Percentiles rank a stretch among this genome's conserved stretches.
Conservation (phyloP, 192 early-diverging fungal species). For the Neocallimastix lanati region DNA sequence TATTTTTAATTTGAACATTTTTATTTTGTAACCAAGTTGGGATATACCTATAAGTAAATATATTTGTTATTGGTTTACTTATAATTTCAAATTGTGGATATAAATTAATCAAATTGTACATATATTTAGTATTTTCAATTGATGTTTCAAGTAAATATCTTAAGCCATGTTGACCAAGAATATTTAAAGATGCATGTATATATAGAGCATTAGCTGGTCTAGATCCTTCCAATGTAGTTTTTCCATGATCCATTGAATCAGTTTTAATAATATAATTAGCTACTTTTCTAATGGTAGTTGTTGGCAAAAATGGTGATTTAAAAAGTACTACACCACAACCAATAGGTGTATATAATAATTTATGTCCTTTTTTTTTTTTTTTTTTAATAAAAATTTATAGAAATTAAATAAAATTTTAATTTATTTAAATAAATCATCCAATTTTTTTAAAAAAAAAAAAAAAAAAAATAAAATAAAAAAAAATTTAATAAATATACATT, state of each 20-base stretch:
- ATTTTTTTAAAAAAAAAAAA: too few species aligned
- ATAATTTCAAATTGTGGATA: slow-evolving; percentile 23
- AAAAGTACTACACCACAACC: slow-evolving; percentile 28
- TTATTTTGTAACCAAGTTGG: slow-evolving; percentile 14
- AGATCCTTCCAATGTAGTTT: slow-evolving; percentile 32
- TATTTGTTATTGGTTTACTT: slow-evolving; percentile 23
- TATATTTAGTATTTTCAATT: slow-evolving; percentile 21
- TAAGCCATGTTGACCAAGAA: slow-evolving; percentile 26
- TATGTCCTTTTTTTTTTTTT: too few species aligned
- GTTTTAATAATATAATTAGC: slow-evolving; percentile 33
- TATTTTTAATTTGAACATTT: background rate
- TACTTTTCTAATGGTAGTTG: slow-evolving; percentile 37
- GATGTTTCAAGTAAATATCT: slow-evolving; percentile 23
- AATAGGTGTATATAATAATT: slow-evolving; percentile 37
- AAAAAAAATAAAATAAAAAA: too few species aligned
- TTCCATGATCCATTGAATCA: slow-evolving; percentile 24
- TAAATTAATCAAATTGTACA: slow-evolving; percentile 11
- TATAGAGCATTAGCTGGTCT: slow-evolving; percentile 22
- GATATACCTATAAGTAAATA: slow-evolving; percentile 26
- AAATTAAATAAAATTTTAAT: too few species aligned
- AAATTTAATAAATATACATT: too few species aligned
- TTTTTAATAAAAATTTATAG: too few species aligned
- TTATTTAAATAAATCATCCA: too few species aligned
- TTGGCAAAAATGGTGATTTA: too few species aligned
- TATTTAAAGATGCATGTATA: slow-evolving; percentile 22